Percentiles rank a stretch among this genome's conserved stretches.
Evolutionary conservation across 257 asterid genomes (phyloP).

Genomic region (Solanum clarkiae): DNA sequence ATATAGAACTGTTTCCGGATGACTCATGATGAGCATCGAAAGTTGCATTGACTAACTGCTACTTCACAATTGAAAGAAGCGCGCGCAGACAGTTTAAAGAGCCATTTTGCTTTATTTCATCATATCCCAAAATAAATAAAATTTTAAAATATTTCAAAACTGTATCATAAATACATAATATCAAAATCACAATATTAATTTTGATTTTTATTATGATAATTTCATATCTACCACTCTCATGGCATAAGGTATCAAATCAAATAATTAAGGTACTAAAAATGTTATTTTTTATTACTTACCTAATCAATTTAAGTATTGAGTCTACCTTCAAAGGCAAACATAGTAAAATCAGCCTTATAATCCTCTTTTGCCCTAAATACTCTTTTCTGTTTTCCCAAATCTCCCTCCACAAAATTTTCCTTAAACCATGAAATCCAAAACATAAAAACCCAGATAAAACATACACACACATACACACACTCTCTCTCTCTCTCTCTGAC

Average conservation of each 20-base stretch:
- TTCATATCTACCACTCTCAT: background rate
- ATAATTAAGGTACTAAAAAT: background rate
- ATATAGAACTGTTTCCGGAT: too few relatives aligned
- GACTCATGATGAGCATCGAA: too few relatives aligned
- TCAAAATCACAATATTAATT: too few relatives aligned
- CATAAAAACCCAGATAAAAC: background rate
- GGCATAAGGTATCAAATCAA: background rate
- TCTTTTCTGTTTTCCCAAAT: conserved; percentile 9
- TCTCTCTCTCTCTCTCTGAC: background rate
- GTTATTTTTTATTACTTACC: background rate
- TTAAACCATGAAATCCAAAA: conserved; percentile 4
- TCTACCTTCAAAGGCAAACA: conserved; percentile 5
- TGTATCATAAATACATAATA: too few relatives aligned
- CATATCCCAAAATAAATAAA: too few relatives aligned
- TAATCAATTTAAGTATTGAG: background rate
- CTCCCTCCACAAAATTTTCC: conserved; percentile 17
- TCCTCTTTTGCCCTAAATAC: conserved; percentile 1
- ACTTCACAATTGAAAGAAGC: too few relatives aligned
- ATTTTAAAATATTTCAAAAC: background rate
- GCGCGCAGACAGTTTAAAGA: too few relatives aligned
- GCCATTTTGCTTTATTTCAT: too few relatives aligned
- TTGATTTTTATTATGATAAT: too few relatives aligned
- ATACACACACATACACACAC: too few relatives aligned
- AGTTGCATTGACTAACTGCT: too few relatives aligned
- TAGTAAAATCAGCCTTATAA: background rate